Base-by-base conservation (phyloP, 1,284 basidiomycete species). In the Singerocomus inundabilis region DNA sequence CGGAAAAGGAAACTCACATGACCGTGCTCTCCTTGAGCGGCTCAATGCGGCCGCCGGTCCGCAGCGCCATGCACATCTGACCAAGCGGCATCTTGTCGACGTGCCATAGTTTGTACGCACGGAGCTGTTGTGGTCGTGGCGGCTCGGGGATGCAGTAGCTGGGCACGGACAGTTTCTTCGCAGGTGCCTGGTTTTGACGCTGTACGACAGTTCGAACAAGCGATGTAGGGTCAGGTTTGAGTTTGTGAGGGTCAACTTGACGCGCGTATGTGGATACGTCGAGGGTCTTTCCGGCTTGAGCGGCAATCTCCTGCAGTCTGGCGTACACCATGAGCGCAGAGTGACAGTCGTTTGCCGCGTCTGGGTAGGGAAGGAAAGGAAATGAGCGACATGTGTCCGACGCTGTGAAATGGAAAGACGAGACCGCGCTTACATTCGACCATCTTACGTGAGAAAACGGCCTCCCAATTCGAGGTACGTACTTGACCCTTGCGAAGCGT, bases 261-360 rank as follows among this genome's bases (percentile, higher is more conserved):
- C 61, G 55, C 0, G 74, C 69, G 42, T 64, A 73, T 15, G 45
- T 52, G 1, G 56, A 48, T 2, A 65, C 49, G 4, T 57, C 51
- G n/a, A 79, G 55, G n/a, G 49, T 48, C 16, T 59, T 55, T 24
- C 56, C 58, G 5, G 59, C 52, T 8, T 59, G 51, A 9, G 54
- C 50, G 0, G 78, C 76, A 3, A 79, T 66, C 2, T 61, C 61
- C 9, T 71, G 49, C 15, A 84, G 57, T 34, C 58, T 63, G 12
- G 71, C 66, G 56, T 79, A 79, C 16, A 81, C 74, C 59, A 75
- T 70, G 16, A 83, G 56, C 1, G 73, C 73, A 44, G 74, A 77
- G 57, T 84, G 76, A 39, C 74, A 80, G 55, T 84, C 82, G 53
- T 84, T 84, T 0, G 82, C 81, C 1, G 82, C 81, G 54, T 84